phyloP scores from a whole-genome alignment of 2,329 filamentous ascomycete genomes.

The Ceratocystis variospora region DNA sequence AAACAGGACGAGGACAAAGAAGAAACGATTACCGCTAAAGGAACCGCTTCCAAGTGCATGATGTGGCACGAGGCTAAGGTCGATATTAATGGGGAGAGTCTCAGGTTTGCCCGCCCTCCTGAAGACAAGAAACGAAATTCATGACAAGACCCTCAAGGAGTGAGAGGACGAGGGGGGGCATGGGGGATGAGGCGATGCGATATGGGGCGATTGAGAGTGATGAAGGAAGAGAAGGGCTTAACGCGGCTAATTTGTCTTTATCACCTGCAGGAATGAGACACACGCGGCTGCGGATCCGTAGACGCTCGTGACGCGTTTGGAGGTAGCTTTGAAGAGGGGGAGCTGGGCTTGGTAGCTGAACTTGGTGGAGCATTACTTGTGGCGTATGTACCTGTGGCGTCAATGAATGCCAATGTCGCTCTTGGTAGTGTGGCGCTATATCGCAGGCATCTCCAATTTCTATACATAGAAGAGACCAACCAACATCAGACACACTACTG shows the following conservation, averaged over 20 bases:
- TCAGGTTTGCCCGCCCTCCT: background rate
- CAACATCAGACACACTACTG: background rate
- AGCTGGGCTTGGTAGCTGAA: no score
- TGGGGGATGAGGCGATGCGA: background rate
- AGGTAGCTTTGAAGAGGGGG: background rate
- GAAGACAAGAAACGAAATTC: background rate
- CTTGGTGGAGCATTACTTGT: no score
- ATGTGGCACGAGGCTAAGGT: background rate
- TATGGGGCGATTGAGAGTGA: background rate
- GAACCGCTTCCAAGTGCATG: background rate
- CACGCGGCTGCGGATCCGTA: conserved; percentile 5
- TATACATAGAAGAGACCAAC: background rate
- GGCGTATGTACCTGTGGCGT: background rate
- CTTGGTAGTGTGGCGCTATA: background rate
- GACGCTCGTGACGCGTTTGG: conserved; percentile 2
- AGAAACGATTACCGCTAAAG: background rate
- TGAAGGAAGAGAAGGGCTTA: background rate
- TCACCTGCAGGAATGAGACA: conserved; percentile 1
- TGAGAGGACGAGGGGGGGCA: background rate
- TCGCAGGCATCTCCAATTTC: background rate
- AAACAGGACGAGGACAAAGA: background rate
- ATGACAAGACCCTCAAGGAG: background rate
- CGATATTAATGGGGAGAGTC: no score
- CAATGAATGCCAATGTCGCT: background rate
- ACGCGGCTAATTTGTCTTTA: conserved; percentile 2